Base-by-base conservation (phyloP, 1,284 basidiomycete genomes). In the Rhizoctonia solani region DNA sequence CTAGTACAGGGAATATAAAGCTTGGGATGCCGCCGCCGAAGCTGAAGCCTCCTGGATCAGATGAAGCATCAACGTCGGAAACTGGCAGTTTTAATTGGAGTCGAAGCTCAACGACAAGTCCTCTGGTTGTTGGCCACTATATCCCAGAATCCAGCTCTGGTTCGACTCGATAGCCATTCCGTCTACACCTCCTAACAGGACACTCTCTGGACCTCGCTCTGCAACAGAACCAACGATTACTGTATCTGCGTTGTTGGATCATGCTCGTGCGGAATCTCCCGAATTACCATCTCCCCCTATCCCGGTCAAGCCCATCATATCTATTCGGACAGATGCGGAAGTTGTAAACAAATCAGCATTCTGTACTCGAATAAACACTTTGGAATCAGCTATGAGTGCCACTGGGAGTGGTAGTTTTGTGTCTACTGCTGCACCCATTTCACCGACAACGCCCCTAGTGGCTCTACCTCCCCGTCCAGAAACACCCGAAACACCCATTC, bases 11-110 rank as follows among this genome's bases (percentile, higher is more conserved):
- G 2, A 47, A 46, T 6, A 27, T 63, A 14, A 47, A 50, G 19
- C 46, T 63, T 27, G 58, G 58, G 37, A 55, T 63, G 58, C 58
- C 58, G 16, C 58, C 56, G 44, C 56, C 58, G 1, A 49, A 19
- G 19, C 34, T 39, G 19, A 41, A 42, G 32, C 34, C 19, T 8
- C 42, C 27, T 30, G 44, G 49, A 29, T 47, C 56, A 29, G 16
- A 21, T 21, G 42, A 54, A 19, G 42, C 23, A 42, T 21, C 42
- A 14, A 47, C 56, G 1, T 59, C 56, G 13, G 56, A 47, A 9
- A 27, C 27, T 19, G 16, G 14, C 6, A 29, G 25, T 47, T 49
- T 47, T 14, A 37, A 32, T 19, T 59, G 41, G 42, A 21, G 21
- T 39, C 46, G n/a, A 13, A 6, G 46, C 5, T 1, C 34, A 30